These are phyloP conservation scores for Nicotiana paniculata DNA, from an alignment of 257 asterid genomes.

Conservation along the genomic window DNA sequence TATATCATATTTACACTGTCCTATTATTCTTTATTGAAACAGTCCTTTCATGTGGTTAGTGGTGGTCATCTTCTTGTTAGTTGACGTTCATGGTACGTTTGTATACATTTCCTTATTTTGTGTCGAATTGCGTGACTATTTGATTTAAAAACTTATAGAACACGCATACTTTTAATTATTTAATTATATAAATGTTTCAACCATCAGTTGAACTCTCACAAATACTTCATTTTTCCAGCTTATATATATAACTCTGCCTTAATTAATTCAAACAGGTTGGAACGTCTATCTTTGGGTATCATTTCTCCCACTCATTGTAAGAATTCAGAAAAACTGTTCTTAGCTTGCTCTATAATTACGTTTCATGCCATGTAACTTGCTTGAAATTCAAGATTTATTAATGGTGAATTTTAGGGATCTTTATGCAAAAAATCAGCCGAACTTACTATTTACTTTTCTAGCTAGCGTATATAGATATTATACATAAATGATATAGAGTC, in stretches of 20 bases:
- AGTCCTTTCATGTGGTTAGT: constrained; percentile 77
- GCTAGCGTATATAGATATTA: no score
- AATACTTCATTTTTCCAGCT: background rate
- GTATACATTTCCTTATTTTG: background rate
- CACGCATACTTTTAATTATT: no score
- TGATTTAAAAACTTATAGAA: background rate
- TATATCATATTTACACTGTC: no score
- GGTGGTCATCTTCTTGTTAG: constrained; percentile 63
- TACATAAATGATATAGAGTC: no score
- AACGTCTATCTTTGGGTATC: constrained; percentile 69
- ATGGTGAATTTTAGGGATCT: no score
- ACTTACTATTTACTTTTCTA: no score
- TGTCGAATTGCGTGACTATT: background rate
- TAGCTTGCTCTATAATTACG: background rate
- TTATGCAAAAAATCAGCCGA: no score
- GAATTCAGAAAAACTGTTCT: constrained; percentile 2
- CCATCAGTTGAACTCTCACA: no score
- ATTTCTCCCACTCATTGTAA: constrained; percentile 58
- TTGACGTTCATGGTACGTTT: constrained; percentile 69
- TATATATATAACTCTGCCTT: no score
- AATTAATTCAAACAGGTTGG: constrained; percentile 51
- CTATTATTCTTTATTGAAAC: constrained; percentile 3
- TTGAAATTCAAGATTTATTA: background rate
- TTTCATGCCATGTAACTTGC: background rate
- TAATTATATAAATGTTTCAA: no score